Evolutionary conservation across 768 basidiomycete genomes (phyloP).

Genomic region (Neoboletus brunneissimus): DNA sequence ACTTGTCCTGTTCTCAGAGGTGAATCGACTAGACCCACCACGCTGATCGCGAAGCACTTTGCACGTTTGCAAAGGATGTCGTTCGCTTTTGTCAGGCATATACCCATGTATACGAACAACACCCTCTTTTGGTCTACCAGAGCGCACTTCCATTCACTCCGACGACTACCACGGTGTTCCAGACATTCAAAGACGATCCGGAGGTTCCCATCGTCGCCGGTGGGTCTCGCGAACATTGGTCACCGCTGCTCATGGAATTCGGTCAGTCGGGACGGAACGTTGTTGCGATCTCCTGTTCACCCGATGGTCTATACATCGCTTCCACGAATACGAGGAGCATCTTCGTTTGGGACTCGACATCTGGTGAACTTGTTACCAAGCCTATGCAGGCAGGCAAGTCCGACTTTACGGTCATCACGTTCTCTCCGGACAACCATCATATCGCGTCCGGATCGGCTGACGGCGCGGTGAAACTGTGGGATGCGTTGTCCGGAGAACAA

Average conservation of each 20-base stretch:
- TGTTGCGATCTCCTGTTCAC: slow-evolving; percentile 23
- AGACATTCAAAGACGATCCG: slow-evolving; percentile 26
- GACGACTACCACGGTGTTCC: slow-evolving; percentile 24
- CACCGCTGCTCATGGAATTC: slow-evolving; percentile 32
- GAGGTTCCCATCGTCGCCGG: slow-evolving; percentile 24
- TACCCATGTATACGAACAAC: slow-evolving; percentile 30
- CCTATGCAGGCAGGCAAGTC: slow-evolving; percentile 13
- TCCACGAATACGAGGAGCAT: slow-evolving; percentile 22
- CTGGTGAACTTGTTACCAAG: slow-evolving; percentile 25
- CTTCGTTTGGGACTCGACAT: slow-evolving; percentile 27
- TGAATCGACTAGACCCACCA: slow-evolving; percentile 12
- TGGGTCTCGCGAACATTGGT: slow-evolving; percentile 31
- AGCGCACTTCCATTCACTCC: slow-evolving; percentile 33
- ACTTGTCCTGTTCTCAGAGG: background rate
- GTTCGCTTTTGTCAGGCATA: slow-evolving; percentile 34
- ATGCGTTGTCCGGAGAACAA: slow-evolving; percentile 24
- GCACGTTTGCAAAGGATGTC: slow-evolving; percentile 23
- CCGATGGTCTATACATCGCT: slow-evolving; percentile 29
- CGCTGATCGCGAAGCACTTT: slow-evolving; percentile 14
- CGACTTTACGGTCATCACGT: slow-evolving; percentile 20
- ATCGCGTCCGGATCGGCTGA: slow-evolving; percentile 25
- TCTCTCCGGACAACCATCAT: slow-evolving; percentile 28
- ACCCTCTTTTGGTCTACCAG: slow-evolving; percentile 32
- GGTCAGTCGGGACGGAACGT: slow-evolving; percentile 14
- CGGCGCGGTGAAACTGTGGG: slow-evolving; percentile 28